Base-by-base conservation (phyloP, 805 yeast species). In the Pichia cabralensis region DNA sequence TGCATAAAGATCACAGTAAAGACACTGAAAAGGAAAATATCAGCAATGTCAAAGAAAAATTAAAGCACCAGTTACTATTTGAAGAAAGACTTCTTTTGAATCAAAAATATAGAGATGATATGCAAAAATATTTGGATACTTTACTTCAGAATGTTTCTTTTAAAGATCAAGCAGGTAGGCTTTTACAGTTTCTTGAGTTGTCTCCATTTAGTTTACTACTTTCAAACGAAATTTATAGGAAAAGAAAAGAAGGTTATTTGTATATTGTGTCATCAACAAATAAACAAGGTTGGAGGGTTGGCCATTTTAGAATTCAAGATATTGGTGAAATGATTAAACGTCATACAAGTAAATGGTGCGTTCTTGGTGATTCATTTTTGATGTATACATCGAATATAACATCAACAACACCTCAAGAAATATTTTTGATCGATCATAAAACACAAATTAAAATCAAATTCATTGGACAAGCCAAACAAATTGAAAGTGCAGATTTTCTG, bases 271-370 rank as follows among this genome's bases (percentile, higher is more conserved):
- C 95, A 1, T 75, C 85, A 0, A 89, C 97, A 0, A 75, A 74
- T 42, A 68, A 86, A 1, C 94, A 85, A 53, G 97, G 98, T 3
- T 92, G 98, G 97, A 67, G 94, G 46, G 96, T 89, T 6, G 82
- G 92, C 3, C 96, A 89, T 52, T 74, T 85, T 56, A 75, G 72
- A 41, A 74, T 83, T 7, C 71, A 75, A 41, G 96, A 84, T 48
- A 62, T 85, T 47, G 71, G 74, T 45, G 86, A 83, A 24, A 85
- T 92, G 95, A 80, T 89, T 33, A 76, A 74, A 43, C 75, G 99
- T 56, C 89, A 94, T 45, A 78, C 94, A 0, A 78, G 77, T 26
- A 92, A 92, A 56, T 92, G 99, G 99, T 76, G 85, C 42, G 60
- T 92, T 37, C 74, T 92, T 2, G 70, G 97, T 38, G 80, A 77